A percentile compares a stretch with the other conserved stretches of the same genome.
These are phyloP conservation scores for Sclerotiophoma versabilis DNA, from an alignment of 2,329 filamentous ascomycete species.

Conservation along the genomic window DNA sequence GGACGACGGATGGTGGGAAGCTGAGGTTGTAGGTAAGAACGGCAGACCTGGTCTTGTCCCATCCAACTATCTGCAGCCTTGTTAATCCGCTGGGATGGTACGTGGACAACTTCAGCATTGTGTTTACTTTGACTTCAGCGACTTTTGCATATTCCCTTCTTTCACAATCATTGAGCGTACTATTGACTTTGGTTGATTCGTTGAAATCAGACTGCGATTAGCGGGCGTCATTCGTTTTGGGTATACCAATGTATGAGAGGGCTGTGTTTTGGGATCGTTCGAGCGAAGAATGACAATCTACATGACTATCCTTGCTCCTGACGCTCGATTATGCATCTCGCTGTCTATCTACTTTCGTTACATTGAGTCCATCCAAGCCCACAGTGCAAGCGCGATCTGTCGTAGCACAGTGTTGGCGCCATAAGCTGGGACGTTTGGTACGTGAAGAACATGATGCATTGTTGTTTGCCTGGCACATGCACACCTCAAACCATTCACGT, in stretches of 20 bases:
- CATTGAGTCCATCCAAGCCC: too few relatives aligned
- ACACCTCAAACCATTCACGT: too few relatives aligned
- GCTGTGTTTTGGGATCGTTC: background rate
- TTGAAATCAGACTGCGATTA: conserved; percentile 4
- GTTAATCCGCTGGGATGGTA: conserved; percentile 39
- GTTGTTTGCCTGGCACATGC: too few relatives aligned
- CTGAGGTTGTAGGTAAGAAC: conserved; percentile 77
- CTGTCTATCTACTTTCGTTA: too few relatives aligned
- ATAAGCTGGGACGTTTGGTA: too few relatives aligned
- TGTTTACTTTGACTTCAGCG: background rate
- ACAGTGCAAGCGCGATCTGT: too few relatives aligned
- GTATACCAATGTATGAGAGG: conserved; percentile 9
- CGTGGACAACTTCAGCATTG: background rate
- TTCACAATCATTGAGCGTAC: conserved; percentile 4
- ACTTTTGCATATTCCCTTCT: background rate
- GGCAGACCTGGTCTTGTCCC: conserved; percentile 67
- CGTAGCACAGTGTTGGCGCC: too few relatives aligned
- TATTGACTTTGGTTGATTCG: background rate
- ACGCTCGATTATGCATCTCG: background rate
- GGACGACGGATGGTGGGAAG: conserved; percentile 99
- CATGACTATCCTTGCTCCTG: background rate
- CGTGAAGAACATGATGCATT: too few relatives aligned
- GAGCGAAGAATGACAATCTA: background rate
- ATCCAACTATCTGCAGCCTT: conserved; percentile 71
- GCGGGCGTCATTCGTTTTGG: conserved; percentile 21